Percentiles rank a stretch among this genome's conserved stretches.
Conservation (phyloP, 2,329 filamentous ascomycete genomes). For the Fusarium domesticum region DNA sequence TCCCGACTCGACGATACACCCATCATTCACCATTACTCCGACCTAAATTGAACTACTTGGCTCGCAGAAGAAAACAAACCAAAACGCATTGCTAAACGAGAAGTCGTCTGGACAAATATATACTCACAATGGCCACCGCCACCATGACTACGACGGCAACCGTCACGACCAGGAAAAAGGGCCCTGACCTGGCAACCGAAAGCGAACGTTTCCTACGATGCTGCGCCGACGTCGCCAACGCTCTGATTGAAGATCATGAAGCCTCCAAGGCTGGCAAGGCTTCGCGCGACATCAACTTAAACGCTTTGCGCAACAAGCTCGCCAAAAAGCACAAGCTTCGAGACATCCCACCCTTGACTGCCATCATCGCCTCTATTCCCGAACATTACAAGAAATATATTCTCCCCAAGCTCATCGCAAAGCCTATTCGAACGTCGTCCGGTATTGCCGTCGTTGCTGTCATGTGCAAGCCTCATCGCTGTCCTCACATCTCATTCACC, state of each 20-base stretch:
- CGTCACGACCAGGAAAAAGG: constrained; percentile 67
- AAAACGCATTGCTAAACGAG: no score
- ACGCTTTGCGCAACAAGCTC: constrained; percentile 79
- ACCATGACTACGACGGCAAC: constrained; percentile 64
- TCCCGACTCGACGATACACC: neutral
- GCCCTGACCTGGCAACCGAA: constrained; percentile 76
- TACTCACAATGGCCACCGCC: constrained; percentile 40
- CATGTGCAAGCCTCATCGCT: constrained; percentile 98
- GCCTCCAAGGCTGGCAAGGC: constrained; percentile 70
- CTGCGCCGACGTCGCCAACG: constrained; percentile 92
- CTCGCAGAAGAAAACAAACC: no score
- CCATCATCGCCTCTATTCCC: constrained; percentile 97
- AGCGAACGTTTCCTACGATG: constrained; percentile 92
- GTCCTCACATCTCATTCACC: constrained; percentile 96
- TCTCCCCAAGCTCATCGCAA: constrained; percentile 90
- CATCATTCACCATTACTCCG: no score
- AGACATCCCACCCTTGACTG: constrained; percentile 86
- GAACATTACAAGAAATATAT: constrained; percentile 99
- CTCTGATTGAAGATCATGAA: constrained; percentile 92
- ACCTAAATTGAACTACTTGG: no score
- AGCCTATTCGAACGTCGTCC: constrained; percentile 92
- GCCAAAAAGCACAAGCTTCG: constrained; percentile 89
- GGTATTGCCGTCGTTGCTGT: constrained; percentile 98
- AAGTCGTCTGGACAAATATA: neutral
- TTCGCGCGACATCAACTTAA: constrained; percentile 88